Conservation (phyloP, 73 alveolate genomes). For the Paramecium octaurelia region DNA sequence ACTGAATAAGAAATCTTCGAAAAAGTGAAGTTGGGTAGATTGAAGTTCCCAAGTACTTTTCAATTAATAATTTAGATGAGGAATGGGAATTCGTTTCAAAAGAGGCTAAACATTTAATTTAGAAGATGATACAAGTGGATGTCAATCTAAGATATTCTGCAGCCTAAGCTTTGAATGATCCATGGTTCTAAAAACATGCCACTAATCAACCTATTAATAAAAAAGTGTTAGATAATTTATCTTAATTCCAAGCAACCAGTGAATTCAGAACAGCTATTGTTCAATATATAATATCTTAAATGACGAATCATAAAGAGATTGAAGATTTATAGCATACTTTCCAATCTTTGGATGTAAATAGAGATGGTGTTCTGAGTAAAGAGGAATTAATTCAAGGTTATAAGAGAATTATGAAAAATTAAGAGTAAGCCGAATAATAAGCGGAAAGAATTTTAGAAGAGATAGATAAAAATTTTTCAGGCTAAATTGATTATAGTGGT, state of each 20-base stretch:
- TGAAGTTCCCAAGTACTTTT: slow-evolving; percentile 14
- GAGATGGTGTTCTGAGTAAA: slow-evolving; percentile 78
- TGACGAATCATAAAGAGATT: slow-evolving; percentile 44
- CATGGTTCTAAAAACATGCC: slow-evolving; percentile 60
- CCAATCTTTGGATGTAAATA: slow-evolving; percentile 70
- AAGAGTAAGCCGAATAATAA: slow-evolving; percentile 6
- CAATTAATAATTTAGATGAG: slow-evolving; percentile 41
- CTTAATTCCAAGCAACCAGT: slow-evolving; percentile 43
- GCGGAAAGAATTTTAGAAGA: slow-evolving; percentile 56
- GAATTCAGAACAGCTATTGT: slow-evolving; percentile 53
- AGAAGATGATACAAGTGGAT: slow-evolving; percentile 63
- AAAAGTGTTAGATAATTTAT: slow-evolving; percentile 41
- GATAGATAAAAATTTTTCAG: slow-evolving; percentile 60
- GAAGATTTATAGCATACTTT: slow-evolving; percentile 66
- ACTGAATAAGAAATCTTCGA: slow-evolving; percentile 64
- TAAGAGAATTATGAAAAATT: slow-evolving; percentile 20
- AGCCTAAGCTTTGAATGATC: slow-evolving; percentile 63
- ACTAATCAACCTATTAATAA: slow-evolving; percentile 17
- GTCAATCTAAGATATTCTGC: slow-evolving; percentile 58
- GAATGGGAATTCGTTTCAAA: slow-evolving; percentile 65
- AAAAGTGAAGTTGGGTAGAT: slow-evolving; percentile 60
- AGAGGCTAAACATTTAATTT: slow-evolving; percentile 67
- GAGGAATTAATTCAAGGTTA: slow-evolving; percentile 68
- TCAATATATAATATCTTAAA: slow-evolving; percentile 48
- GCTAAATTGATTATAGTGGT: slow-evolving; percentile 63